Evolutionary conservation across 208 protist species (phyloP), one percentile per base, ranked within the genome.

Genomic region (Novymonas esmeraldas): DNA sequence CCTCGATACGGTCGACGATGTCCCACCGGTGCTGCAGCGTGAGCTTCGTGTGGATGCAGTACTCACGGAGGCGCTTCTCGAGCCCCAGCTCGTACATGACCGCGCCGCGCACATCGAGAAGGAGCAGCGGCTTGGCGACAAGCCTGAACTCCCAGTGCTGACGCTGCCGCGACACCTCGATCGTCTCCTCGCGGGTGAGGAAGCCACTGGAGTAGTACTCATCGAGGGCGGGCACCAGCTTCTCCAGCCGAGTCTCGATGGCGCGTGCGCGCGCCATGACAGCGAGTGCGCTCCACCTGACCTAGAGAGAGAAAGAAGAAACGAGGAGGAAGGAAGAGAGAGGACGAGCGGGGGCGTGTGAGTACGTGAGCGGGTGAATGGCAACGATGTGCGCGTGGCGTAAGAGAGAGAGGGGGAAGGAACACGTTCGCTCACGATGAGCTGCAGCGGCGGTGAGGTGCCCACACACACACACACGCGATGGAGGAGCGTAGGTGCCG

Each of bases 181-280:
- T 69, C 9, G 79, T 83, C 71, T 94, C 86, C 7, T 81, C 70
- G 29, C 78, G 82, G 0, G 82, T 89, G 28, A 96, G 81, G 59
- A 94, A 90, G 39, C 91, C 91, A 60, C 78, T 80, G 34, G 85
- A 82, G 76, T 87, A 96, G 80, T 89, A 93, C 78, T 96, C 91
- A 56, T 96, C 89, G 41, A 94, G 45, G 26, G 89, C 75, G 5
- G 91, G 91, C 26, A 92, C 71, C 33, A 93, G 79, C 81, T 91
- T 92, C 81, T 96, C 88, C 26, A 96, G 76, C 46, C 91, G 81
- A 11, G 91, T 96, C 59, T 96, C 88, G 68, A 96, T 90, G 24
- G 91, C 91, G 49, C 76, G 84, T 68, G 88, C 73, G 69, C 91
- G 91, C 18, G 91, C 69, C 91, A 96, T 96, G 42, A 5, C 45